Evolutionary conservation across 305 asterid species (phyloP).

Genomic region (Fraxinus greggii): DNA sequence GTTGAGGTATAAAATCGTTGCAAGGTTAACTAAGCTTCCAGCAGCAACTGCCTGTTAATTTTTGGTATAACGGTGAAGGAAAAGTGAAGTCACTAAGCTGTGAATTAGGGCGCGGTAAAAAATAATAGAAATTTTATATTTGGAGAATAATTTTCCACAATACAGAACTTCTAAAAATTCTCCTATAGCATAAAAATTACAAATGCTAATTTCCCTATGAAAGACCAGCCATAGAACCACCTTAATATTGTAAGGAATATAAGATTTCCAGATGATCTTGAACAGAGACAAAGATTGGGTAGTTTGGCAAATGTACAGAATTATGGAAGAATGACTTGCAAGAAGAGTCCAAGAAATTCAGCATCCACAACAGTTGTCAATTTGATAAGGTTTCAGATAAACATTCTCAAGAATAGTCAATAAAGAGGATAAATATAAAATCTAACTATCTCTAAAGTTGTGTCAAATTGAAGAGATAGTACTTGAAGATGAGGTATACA

Average conservation of each 20-base stretch:
- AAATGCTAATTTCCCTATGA: not conserved
- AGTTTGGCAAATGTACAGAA: not conserved
- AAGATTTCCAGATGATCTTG: not conserved
- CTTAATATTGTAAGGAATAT: not conserved
- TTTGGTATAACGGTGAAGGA: not conserved
- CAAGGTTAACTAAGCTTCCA: slow-evolving; percentile 95
- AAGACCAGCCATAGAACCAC: not conserved
- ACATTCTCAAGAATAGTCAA: not conserved
- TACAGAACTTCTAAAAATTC: not conserved
- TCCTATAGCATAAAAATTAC: not conserved
- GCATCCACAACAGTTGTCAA: not conserved
- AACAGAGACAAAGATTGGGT: not conserved
- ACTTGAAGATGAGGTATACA: not conserved
- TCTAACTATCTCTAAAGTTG: not conserved
- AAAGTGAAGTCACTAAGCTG: slow-evolving; percentile 10
- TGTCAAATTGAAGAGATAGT: not conserved
- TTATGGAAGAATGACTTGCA: not conserved
- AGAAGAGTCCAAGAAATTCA: not conserved
- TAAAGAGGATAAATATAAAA: not conserved
- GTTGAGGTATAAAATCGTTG: slow-evolving; percentile 70
- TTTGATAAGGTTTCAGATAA: not conserved
- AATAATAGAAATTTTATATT: not conserved
- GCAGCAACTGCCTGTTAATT: slow-evolving; percentile 82
- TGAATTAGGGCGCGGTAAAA: not conserved
- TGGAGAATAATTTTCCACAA: not conserved